phyloP scores from a whole-genome alignment of 495 filamentous ascomycete genomes.

The Aspergillus homomorphus region DNA sequence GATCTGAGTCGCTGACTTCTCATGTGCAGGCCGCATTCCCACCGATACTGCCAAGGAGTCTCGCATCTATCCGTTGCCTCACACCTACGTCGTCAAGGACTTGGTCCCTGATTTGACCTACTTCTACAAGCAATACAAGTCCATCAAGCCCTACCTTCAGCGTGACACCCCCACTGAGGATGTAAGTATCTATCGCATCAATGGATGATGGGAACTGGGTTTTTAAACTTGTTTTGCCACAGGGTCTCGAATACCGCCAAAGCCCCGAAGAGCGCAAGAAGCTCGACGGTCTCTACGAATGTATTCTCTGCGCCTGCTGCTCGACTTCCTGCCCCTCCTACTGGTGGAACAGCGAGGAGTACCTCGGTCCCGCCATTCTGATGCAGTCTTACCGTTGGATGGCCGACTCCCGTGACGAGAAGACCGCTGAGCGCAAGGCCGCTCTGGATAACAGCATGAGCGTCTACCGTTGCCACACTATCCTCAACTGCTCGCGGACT shows the following conservation, averaged over 20 bases:
- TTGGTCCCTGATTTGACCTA: constrained; percentile 94
- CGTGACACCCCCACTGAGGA: constrained; percentile 72
- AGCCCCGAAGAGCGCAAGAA: constrained; percentile 86
- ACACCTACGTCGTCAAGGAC: constrained; percentile 99
- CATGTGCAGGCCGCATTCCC: constrained; percentile 79
- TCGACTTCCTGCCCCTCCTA: constrained; percentile 96
- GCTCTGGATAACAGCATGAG: constrained; percentile 97
- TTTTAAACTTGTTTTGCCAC: constrained; percentile 11
- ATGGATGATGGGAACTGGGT: not conserved
- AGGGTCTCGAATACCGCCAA: constrained; percentile 89
- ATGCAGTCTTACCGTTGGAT: constrained; percentile 97
- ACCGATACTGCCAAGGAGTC: constrained; percentile 72
- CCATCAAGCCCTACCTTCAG: constrained; percentile 98
- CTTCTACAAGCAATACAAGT: constrained; percentile 99
- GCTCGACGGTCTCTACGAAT: constrained; percentile 98
- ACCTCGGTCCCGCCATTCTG: constrained; percentile 93
- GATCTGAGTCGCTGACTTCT: constrained; percentile 10
- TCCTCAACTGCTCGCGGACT: constrained; percentile 93
- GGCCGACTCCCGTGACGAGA: constrained; percentile 87
- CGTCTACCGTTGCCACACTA: constrained; percentile 97
- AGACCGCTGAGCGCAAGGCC: constrained; percentile 78
- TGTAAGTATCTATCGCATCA: constrained; percentile 47
- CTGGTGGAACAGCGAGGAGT: constrained; percentile 99
- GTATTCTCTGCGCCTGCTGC: constrained; percentile 99
- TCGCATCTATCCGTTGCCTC: constrained; percentile 97